These are phyloP conservation scores for Diaporthe velutina DNA, from an alignment of 2,329 filamentous ascomycete genomes.

Conservation along the genomic window DNA sequence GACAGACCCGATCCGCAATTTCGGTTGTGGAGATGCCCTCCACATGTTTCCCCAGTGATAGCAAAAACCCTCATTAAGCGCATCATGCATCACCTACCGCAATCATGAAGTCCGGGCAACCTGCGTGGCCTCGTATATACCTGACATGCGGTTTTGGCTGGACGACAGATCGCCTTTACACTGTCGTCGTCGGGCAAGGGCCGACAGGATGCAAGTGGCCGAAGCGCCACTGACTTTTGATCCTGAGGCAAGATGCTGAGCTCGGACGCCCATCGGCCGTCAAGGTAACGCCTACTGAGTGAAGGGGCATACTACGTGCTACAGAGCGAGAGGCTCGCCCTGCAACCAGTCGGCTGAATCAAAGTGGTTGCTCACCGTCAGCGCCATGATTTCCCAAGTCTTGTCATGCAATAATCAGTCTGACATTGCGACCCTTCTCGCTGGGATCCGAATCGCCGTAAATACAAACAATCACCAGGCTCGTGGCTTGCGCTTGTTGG, in stretches of 20 bases:
- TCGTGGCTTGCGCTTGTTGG: neutral
- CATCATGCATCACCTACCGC: conserved; percentile 12
- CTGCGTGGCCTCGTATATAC: conserved; percentile 25
- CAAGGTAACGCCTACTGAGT: neutral
- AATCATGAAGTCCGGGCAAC: neutral
- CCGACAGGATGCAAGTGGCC: neutral
- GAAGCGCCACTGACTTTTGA: no score
- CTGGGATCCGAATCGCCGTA: neutral
- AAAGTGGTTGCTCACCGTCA: neutral
- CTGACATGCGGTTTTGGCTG: neutral
- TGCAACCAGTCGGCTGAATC: neutral
- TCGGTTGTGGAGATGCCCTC: conserved; percentile 19
- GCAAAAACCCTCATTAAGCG: conserved; percentile 8
- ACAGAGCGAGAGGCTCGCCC: neutral
- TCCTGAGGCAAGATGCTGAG: neutral
- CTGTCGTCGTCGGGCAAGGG: neutral
- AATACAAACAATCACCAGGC: neutral
- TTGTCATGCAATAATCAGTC: neutral
- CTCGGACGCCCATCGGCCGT: neutral
- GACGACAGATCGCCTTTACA: neutral
- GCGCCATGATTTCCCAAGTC: neutral
- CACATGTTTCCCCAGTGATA: conserved; percentile 22
- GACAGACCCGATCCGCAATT: conserved; percentile 11
- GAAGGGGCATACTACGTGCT: neutral
- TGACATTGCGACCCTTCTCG: neutral